Conservation (phyloP, 1,139 yeast genomes). For the Geotrichum restrictum region DNA sequence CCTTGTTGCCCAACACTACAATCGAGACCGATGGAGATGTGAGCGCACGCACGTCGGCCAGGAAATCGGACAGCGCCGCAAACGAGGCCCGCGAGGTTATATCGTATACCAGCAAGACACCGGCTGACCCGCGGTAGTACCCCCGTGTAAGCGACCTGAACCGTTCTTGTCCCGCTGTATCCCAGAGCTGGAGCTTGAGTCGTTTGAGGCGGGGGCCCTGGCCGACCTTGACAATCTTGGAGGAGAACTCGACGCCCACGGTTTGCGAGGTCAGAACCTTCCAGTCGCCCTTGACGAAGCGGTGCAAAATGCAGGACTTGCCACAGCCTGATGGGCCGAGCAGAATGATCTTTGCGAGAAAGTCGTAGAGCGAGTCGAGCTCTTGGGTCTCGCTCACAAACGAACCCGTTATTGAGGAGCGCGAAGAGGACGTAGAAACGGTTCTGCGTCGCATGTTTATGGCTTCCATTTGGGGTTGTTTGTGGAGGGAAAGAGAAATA, state of each 20-base stretch:
- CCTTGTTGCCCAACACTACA: conserved; percentile 49
- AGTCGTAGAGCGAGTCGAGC: conserved; percentile 41
- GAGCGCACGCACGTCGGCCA: conserved; percentile 47
- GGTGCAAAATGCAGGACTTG: conserved; percentile 44
- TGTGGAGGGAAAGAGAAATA: not conserved
- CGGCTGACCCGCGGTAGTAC: conserved; percentile 76
- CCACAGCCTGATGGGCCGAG: conserved; percentile 49
- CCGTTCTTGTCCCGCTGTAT: conserved; percentile 79
- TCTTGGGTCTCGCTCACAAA: conserved; percentile 29
- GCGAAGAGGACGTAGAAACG: conserved; percentile 31
- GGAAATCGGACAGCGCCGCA: conserved; percentile 48
- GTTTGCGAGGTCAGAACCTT: conserved; percentile 42
- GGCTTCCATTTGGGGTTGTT: conserved; percentile 3
- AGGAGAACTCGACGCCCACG: conserved; percentile 50
- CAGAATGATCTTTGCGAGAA: conserved; percentile 45
- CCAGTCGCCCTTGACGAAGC: conserved; percentile 44
- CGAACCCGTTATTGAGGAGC: conserved; percentile 29
- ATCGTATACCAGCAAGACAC: conserved; percentile 73
- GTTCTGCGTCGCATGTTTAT: conserved; percentile 31
- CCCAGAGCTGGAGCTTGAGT: conserved; percentile 53
- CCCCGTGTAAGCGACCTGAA: conserved; percentile 70
- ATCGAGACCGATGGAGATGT: conserved; percentile 43
- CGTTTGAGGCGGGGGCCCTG: conserved; percentile 33
- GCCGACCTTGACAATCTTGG: conserved; percentile 43
- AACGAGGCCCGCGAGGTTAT: conserved; percentile 54